Evolutionary conservation across 202 grass and related monocot species (phyloP), one percentile per base, ranked within the genome.

Genomic region (Dendrocalamus latiflorus): DNA sequence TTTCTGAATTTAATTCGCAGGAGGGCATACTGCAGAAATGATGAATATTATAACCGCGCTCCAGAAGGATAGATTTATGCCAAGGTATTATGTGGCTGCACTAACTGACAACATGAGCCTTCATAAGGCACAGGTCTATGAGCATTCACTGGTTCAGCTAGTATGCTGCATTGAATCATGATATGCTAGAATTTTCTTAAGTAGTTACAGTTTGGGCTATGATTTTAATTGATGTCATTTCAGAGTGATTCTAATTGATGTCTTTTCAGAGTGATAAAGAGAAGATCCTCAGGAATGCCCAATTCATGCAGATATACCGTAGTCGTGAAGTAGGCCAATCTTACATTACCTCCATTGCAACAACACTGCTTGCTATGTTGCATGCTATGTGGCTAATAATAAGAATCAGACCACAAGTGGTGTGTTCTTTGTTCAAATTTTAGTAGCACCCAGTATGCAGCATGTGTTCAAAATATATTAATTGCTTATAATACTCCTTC

Each of bases 91-190:
- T 81, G 84, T 93, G 39, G 92, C 90, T 64, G 95, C 92, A 87
- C 83, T 91, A 59, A 94, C 95, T 80, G 89, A 98, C 77, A 94
- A 81, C 74, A 98, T 98, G 95, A 94, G 95, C 81, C 90, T 94
- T 88, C 88, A 83, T 59, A 98, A 98, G 73, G 92, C 95, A 63
- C 72, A 84, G 76, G 79, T 88, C 75, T 93, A 89, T 43, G 92
- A 94, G 73, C 69, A 91, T 51, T 94, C 88, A 18, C 59, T 98
- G 58, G 62, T 80, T 70, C 81, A 83, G 77, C 26, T 49, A 62
- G 49, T 51, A 70, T 74, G 30, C 30, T 22, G n/a, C 8, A 20
- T 21, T 16, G 42, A 73, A 72, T 72, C 21, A 58, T 33, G 8
- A 20, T 72, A 25, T 47, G 4, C 25, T 22, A 6, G 16, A 76